Base-by-base conservation (phyloP, 345 rosid genomes). In the Punica granatum region DNA sequence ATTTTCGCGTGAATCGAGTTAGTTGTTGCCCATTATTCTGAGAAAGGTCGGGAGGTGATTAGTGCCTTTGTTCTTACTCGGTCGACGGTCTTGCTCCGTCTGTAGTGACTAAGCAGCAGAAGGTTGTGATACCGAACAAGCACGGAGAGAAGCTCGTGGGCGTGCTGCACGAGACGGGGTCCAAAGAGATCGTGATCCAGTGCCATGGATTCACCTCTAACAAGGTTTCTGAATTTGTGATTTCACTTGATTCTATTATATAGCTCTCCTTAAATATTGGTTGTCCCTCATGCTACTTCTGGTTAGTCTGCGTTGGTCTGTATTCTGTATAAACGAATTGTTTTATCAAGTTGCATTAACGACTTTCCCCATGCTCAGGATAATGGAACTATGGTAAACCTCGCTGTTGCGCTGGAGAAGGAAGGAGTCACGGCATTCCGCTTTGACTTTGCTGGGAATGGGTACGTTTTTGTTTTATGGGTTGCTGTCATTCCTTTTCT, bases 361-460 rank as follows among this genome's bases (percentile, higher is more conserved):
- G 32, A 26, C 25, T 41, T 67, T 63, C 11, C 13, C 21, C 33
- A 1, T 23, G 33, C 62, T 21, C 81, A 92, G 97, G 83, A 87
- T 1, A 49, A 76, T n/a, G 41, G 9, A 28, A 80, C 75, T 23
- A 85, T 85, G 82, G 81, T 56, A 35, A 90, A 78, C 72, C 83
- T 90, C 41, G 93, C 93, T 72, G 78, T 64, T 76, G 90, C 90
- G 34, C n/a, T 90, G 19, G 80, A 83, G 77, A 82, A 76, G 35
- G 84, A 83, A 84, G 92, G 97, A 63, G 83, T 84, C 76, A 85
- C 82, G 54, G 79, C 89, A 68, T 86, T 83, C 64, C 93, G 93
- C 60, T 90, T 92, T 39, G 96, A 92, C 70, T 90, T 86, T 75
- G 76, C 92, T 60, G 98, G 96, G 63, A 92, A 92, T 73, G 92